Evolutionary conservation across 495 filamentous ascomycete species (phyloP).

Genomic region (Rhypophila decipiens): DNA sequence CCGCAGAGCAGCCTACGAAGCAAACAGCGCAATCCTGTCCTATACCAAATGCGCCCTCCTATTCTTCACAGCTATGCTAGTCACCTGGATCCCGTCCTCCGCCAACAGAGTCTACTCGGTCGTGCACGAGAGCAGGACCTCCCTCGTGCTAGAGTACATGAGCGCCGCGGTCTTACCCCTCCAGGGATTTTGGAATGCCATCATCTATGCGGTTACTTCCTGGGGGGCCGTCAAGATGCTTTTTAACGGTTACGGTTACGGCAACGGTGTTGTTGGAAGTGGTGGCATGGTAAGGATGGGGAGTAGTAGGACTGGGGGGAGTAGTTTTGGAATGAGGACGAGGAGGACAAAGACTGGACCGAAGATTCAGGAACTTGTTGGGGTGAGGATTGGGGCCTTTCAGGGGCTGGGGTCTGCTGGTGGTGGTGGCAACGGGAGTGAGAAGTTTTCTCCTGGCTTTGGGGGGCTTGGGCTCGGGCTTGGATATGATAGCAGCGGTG

Average conservation of each 20-base stretch:
- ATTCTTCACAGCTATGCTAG: conserved; percentile 76
- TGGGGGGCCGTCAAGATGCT: conserved; percentile 41
- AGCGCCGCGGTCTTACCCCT: conserved; percentile 72
- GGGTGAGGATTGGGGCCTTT: conserved; percentile 16
- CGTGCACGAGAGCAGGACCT: conserved; percentile 44
- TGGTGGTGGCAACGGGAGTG: no score
- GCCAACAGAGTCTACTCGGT: conserved; percentile 71
- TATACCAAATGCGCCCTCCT: conserved; percentile 79
- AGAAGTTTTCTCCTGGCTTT: no score
- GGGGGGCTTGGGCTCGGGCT: no score
- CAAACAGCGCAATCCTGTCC: conserved; percentile 58
- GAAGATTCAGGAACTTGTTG: conserved; percentile 13
- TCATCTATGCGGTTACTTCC: conserved; percentile 70
- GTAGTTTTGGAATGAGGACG: no score
- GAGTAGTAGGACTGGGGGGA: no score
- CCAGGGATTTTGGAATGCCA: conserved; percentile 82
- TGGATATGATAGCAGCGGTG: conserved; percentile 27
- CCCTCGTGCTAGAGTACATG: conserved; percentile 59
- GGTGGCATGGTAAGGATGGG: background rate
- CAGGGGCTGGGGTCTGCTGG: conserved; percentile 28
- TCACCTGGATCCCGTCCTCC: conserved; percentile 83
- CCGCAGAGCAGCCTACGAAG: conserved; percentile 23
- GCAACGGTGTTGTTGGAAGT: background rate
- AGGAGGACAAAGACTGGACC: no score
- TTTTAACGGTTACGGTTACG: conserved; percentile 11